Evolutionary conservation across 106 monocot genomes (phyloP), one percentile per base, ranked within the genome.

Genomic region (Ottelia alismoides): DNA sequence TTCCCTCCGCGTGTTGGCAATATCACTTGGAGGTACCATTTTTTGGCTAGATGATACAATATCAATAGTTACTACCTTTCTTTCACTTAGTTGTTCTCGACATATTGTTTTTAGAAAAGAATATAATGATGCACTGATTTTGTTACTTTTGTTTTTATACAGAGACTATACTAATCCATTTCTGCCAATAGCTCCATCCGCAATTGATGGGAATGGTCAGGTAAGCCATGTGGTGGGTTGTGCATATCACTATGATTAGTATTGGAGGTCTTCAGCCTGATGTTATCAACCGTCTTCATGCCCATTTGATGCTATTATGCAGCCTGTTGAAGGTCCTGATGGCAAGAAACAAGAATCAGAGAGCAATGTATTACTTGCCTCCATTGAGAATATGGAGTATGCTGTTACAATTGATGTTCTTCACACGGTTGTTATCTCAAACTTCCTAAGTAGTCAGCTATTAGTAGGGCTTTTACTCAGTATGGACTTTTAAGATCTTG

Each of bases 81-180:
- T n/a, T n/a, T n/a, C n/a, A n/a, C n/a, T n/a, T n/a, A n/a, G n/a
- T n/a, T n/a, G n/a, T n/a, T n/a, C n/a, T n/a, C n/a, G n/a, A n/a
- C n/a, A n/a, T n/a, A n/a, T n/a, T n/a, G n/a, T n/a, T 43, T 16
- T 43, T 7, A 43, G 16, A 43, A 43, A 16, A 43, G 40, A 7
- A 43, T 43, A 43, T 43, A 43, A 7, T 16, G 10, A 43, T n/a
- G 16, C 40, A 7, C 6, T 43, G 40, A 7, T 7, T 7, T 7
- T 43, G 40, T 7, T 43, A 16, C 16, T 43, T 43, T 43, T 6
- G 40, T 22, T 59, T 1, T 63, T 63, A 6, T 11, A 22, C 64
- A 79, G 79, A 56, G 79, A 79, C 56, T 79, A 70, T 45, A 79
- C 74, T 27, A 79, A 74, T 49, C 79, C 78, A 16, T 78, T 73